Conservation (phyloP, 78 protist species). For the Trichosphaerium sp. region DNA sequence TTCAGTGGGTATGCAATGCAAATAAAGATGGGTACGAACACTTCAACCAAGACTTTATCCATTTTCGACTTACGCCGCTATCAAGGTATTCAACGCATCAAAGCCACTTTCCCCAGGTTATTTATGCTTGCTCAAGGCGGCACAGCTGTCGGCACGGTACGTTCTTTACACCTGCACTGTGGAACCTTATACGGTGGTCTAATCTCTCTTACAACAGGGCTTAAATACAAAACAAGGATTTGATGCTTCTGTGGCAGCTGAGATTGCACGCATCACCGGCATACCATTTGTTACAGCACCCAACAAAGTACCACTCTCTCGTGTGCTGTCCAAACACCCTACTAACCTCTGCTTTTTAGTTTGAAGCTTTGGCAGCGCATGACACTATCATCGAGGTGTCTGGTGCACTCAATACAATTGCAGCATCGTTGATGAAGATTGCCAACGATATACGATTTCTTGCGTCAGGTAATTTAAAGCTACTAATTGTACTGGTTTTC, state of each 20-base stretch:
- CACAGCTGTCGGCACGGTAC: conserved; percentile 82
- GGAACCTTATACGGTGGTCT: neutral
- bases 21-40: conserved; percentile 7
- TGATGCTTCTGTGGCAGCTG: conserved; percentile 9
- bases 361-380: conserved; percentile 54
- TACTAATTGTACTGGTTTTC: neutral
- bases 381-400: conserved; percentile 52
- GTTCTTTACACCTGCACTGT: neutral
- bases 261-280: conserved; percentile 38
- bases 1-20: conserved; percentile 51
- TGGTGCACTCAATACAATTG: conserved; percentile 46
- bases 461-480: neutral
- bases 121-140: conserved; percentile 64
- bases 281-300: conserved; percentile 45
- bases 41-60: too few species aligned
- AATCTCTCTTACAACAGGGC: neutral
- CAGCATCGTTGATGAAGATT: conserved; percentile 50
- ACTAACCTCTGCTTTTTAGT: neutral
- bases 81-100: conserved; percentile 8
- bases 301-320: too few species aligned
- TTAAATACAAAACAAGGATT: conserved; percentile 45
- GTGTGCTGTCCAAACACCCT: neutral
- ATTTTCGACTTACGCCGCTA: too few species aligned
- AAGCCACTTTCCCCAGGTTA: too few species aligned
- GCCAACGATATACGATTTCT: conserved; percentile 74